Evolutionary conservation across 805 yeast species (phyloP), one percentile per base, ranked within the genome.

Genomic region (Hanseniaspora occidentalis): DNA sequence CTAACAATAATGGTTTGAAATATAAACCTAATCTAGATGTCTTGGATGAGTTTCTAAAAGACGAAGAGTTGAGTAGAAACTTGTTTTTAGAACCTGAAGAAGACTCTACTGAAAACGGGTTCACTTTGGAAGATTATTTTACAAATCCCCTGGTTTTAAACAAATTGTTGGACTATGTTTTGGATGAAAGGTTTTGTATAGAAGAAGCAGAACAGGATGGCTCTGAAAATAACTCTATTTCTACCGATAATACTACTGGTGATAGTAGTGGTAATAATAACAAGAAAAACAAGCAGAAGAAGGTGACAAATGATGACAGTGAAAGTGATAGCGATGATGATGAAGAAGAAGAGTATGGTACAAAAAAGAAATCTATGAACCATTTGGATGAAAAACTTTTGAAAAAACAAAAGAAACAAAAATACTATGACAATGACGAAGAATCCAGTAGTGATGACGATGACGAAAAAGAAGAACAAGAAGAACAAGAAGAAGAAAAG

Each of bases 81-180:
- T 63, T 84, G 27, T 70, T 79, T 35, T 16, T 41, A n/a, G 39
- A 41, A 13, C 31, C 37, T 9, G 40, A 31, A 21, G 43, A 38
- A 2, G 43, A 41, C 18, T 19, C 36, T 11, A 29, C 31, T 16
- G 40, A 41, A 18, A 31, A 33, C 8, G 37, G 37, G n/a, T 23
- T 41, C 5, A 79, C 81, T 53, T 69, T 92, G 38, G 67, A 88
- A 31, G 92, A 85, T 51, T 79, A 79, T 51, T 65, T 92, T 41
- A 70, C 89, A 46, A 84, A 83, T 53, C 86, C 92, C 13, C 82
- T 77, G 40, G 75, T 84, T 13, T 58, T 89, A 44, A 70, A 67
- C 39, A 74, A 75, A 42, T 69, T 89, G 43, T 75, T 89, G 23
- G 75, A 79, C 31, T 77, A 75, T 50, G 71, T 86, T 33, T 75